Conservation (phyloP, 2,329 filamentous ascomycete genomes). For the Fusarium aywerte region DNA sequence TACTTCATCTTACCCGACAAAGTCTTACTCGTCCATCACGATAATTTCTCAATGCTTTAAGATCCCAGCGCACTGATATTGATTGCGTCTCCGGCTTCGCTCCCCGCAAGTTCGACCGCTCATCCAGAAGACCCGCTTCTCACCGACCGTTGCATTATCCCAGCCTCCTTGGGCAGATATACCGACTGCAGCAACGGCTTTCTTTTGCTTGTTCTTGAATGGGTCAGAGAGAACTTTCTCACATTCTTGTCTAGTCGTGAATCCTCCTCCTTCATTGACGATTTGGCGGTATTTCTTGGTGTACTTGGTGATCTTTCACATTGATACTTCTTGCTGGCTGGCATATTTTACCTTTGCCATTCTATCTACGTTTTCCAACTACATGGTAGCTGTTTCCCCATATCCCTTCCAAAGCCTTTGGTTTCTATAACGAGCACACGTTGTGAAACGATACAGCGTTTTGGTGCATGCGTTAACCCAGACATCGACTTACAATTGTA, state of each 20-base stretch:
- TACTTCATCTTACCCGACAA: conserved; percentile 26
- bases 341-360: conserved; percentile 24
- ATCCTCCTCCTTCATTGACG: conserved; percentile 29
- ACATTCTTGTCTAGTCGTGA: conserved; percentile 28
- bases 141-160: conserved; percentile 43
- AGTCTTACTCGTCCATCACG: conserved; percentile 14
- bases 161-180: conserved; percentile 41
- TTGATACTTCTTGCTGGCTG: conserved; percentile 30
- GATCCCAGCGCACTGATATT: conserved; percentile 22
- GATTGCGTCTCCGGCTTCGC: conserved; percentile 34
- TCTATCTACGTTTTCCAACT: conserved; percentile 29
- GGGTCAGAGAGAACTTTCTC: conserved; percentile 28
- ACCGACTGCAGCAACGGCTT: conserved; percentile 31
- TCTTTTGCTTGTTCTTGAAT: conserved; percentile 27
- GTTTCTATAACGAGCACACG: conserved; percentile 27
- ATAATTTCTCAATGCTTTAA: conserved; percentile 13
- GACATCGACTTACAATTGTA: conserved; percentile 22
- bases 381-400: conserved; percentile 24
- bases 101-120: conserved; percentile 39
- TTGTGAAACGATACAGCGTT: conserved; percentile 34
- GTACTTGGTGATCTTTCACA: conserved; percentile 31
- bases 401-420: conserved; percentile 15
- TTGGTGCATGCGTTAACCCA: conserved; percentile 34
- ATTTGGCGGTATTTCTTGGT: conserved; percentile 27
- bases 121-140: conserved; percentile 43